phyloP scores from a whole-genome alignment of 345 rosid genomes.

The Microthlaspi erraticum region DNA sequence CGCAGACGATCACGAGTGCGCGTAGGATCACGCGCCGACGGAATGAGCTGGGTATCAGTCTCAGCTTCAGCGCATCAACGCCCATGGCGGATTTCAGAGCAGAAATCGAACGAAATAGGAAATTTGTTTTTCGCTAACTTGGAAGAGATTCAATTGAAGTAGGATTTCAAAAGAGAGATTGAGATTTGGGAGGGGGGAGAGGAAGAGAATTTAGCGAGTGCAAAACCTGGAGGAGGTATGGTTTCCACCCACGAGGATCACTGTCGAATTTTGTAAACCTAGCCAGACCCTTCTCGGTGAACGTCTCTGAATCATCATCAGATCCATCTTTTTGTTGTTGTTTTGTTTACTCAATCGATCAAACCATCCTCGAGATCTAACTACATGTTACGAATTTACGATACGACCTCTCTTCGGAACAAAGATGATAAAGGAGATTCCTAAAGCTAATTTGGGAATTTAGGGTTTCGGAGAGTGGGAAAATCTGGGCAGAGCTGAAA shows the following conservation, averaged over 20 bases:
- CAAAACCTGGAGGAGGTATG: slow-evolving; percentile 99
- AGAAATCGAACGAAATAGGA: slow-evolving; percentile 19
- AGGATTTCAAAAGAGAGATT: slow-evolving; percentile 45
- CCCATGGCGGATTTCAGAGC: slow-evolving; percentile 48
- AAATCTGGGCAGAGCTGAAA: not conserved
- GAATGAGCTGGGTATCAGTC: slow-evolving; percentile 54
- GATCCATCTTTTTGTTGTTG: slow-evolving; percentile 45
- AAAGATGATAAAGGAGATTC: slow-evolving; percentile 35
- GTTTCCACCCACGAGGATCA: slow-evolving; percentile 99
- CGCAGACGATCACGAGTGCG: slow-evolving; percentile 54
- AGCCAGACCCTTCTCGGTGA: slow-evolving; percentile 73
- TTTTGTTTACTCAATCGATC: slow-evolving; percentile 22
- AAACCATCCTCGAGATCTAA: slow-evolving; percentile 35
- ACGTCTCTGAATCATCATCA: slow-evolving; percentile 47
- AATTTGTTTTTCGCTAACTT: not conserved
- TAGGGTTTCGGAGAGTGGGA: slow-evolving; percentile 10
- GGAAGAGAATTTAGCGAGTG: slow-evolving; percentile 60
- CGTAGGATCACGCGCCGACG: slow-evolving; percentile 71
- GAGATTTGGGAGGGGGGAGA: not conserved
- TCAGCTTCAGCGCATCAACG: slow-evolving; percentile 52
- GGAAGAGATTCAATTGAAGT: slow-evolving; percentile 22
- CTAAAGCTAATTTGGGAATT: slow-evolving; percentile 41
- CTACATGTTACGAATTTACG: slow-evolving; percentile 40
- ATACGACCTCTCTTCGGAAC: slow-evolving; percentile 27
- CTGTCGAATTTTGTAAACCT: slow-evolving; percentile 67